phyloP scores from a whole-genome alignment of 352 stramenopile genomes.

The Thraustochytrium sp. region DNA sequence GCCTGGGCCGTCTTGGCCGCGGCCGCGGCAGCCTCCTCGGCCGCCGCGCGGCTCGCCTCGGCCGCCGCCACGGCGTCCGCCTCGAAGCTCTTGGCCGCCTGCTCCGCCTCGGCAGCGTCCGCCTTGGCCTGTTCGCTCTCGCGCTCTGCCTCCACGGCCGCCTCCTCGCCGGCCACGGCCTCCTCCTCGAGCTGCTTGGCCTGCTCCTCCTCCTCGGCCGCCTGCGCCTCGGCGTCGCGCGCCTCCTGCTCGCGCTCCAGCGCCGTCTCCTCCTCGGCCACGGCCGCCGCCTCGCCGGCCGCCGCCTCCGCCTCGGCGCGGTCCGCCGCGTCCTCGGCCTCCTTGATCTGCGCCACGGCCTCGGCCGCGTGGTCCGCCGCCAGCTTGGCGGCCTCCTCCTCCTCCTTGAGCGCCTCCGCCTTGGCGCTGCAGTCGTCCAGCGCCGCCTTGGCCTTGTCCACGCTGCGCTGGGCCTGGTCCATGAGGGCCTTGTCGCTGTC shows the following conservation, averaged over 20 bases:
- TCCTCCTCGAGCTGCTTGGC: not conserved
- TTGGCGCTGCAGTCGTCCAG: not conserved
- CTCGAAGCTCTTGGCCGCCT: not conserved
- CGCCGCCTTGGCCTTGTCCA: conserved; percentile 22
- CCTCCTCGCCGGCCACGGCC: not conserved
- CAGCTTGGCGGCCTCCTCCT: conserved; percentile 42
- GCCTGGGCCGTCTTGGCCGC: not conserved
- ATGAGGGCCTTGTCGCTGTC: not conserved
- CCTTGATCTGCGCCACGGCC: conserved; percentile 22
- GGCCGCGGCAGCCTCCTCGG: not conserved
- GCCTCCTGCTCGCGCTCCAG: conserved; percentile 13
- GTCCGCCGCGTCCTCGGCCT: not conserved
- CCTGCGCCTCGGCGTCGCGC: conserved; percentile 40
- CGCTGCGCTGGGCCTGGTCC: conserved; percentile 1
- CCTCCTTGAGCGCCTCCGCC: conserved; percentile 30
- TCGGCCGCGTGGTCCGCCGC: conserved; percentile 12
- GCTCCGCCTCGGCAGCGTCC: not conserved
- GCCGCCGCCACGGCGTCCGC: not conserved
- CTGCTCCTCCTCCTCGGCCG: conserved; percentile 32
- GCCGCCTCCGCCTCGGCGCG: conserved; percentile 2
- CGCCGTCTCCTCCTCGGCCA: conserved; percentile 21
- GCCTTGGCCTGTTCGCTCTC: not conserved
- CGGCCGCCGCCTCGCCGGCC: not conserved
- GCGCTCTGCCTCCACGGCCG: not conserved
- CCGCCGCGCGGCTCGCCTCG: not conserved